phyloP scores from a whole-genome alignment of 176 grass and related monocot genomes.

The Guadua angustifolia region DNA sequence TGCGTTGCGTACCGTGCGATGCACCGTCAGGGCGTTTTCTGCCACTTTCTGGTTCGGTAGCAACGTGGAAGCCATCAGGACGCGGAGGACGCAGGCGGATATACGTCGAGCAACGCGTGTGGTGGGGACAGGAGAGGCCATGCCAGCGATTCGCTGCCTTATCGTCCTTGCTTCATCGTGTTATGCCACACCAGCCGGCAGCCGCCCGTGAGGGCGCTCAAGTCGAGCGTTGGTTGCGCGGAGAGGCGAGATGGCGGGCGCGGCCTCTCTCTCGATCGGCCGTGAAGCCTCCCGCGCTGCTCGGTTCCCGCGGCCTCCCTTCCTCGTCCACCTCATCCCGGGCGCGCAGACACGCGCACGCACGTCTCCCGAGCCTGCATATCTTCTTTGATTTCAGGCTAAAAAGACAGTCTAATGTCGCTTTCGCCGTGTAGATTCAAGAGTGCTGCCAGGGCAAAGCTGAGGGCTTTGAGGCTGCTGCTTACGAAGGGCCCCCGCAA shows the following conservation, averaged over 20 bases:
- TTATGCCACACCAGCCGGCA: background rate
- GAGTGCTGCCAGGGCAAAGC: conserved; percentile 48
- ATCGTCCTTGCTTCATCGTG: conserved; percentile 34
- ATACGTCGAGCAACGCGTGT: conserved; percentile 45
- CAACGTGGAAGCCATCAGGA: conserved; percentile 2
- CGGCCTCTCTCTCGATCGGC: conserved; percentile 56
- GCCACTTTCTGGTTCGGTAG: background rate
- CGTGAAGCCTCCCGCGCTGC: conserved; percentile 37
- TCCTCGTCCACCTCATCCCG: conserved; percentile 20
- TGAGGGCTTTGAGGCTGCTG: conserved; percentile 16
- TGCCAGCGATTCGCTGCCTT: conserved; percentile 45
- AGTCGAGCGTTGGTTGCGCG: background rate
- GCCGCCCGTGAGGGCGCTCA: background rate
- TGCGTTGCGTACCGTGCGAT: background rate
- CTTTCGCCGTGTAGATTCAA: background rate
- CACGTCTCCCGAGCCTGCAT: background rate
- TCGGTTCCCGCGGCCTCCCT: conserved; percentile 31
- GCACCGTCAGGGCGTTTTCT: background rate
- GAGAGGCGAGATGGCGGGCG: conserved; percentile 59
- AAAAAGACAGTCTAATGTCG: background rate
- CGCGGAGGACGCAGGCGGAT: conserved; percentile 25
- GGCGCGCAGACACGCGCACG: conserved; percentile 33
- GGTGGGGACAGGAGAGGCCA: conserved; percentile 15
- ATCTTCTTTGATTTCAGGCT: background rate
- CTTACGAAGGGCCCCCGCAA: conserved; percentile 22